These are phyloP conservation scores for Trichosporon ovoides DNA, from an alignment of 1,284 basidiomycete species.

Conservation along the genomic window DNA sequence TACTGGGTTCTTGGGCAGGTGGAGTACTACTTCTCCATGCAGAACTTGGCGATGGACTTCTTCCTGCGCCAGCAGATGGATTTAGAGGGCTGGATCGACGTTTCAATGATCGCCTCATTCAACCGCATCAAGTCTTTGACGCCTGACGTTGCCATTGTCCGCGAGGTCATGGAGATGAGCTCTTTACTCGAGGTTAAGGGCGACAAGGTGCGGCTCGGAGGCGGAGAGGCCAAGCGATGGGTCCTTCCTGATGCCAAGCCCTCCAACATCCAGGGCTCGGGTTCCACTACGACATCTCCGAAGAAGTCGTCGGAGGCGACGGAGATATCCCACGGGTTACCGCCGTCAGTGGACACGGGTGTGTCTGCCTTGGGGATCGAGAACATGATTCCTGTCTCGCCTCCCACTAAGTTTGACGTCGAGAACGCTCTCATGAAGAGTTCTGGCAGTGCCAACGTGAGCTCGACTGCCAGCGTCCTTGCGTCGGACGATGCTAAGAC, in stretches of 20 bases:
- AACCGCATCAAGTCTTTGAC: conserved; percentile 72
- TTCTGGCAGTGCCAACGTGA: conserved; percentile 16
- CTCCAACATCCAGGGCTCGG: conserved; percentile 21
- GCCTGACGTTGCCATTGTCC: conserved; percentile 60
- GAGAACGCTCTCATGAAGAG: conserved; percentile 41
- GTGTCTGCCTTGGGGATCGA: conserved; percentile 16
- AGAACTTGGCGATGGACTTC: conserved; percentile 78
- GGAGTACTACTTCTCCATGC: conserved; percentile 81
- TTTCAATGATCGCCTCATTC: conserved; percentile 74
- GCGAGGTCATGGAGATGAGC: conserved; percentile 65
- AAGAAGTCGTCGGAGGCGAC: conserved; percentile 20
- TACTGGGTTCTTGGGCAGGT: conserved; percentile 67
- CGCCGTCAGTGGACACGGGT: conserved; percentile 6
- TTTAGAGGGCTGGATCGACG: conserved; percentile 76
- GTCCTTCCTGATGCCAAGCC: conserved; percentile 63
- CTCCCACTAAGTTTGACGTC: conserved; percentile 29
- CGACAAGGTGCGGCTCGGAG: conserved; percentile 61
- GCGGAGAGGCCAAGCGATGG: conserved; percentile 59
- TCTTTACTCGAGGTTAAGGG: conserved; percentile 65
- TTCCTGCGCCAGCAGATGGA: conserved; percentile 88
- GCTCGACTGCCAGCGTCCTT: conserved; percentile 25
- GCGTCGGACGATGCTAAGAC: conserved; percentile 24
- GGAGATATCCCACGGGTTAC: conserved; percentile 21
- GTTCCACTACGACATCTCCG: conserved; percentile 8
- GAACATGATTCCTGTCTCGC: conserved; percentile 12